Evolutionary conservation across 768 basidiomycete genomes (phyloP), one percentile per base, ranked within the genome.

Genomic region (Lepiota subincarnata): DNA sequence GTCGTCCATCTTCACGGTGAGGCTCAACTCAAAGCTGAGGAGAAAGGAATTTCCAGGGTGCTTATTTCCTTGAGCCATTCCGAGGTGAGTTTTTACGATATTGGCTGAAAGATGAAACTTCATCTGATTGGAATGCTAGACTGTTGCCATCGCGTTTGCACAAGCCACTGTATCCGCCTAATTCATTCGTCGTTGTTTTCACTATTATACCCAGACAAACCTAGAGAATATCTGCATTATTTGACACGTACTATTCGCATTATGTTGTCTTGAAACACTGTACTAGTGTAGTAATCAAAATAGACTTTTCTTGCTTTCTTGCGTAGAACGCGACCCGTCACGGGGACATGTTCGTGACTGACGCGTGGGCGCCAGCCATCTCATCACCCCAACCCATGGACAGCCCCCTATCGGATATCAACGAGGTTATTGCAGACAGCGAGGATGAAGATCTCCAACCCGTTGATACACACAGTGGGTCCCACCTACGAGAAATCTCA

Each of bases 61-160:
- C 75, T 91, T 62, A 72, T 99, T 57, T 95, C 92, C 14, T 72
- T 99, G 60, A 92, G 89, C 61, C 96, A 99, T 72, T 95, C 93
- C 50, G 92, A 96, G 75, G 89, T 87, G 68, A 64, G 82, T 80
- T 57, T 39, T 36, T 46, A 24, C 20, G 13, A 11, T 24, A 31
- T 41, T 48, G 14, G 8, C 34, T 22, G 20, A 24, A n/a, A 13
- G 40, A 26, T 37, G 12, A 35, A 1, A 2, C 42, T 34, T 28
- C 48, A 18, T 35, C 43, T 41, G 26, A 31, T 52, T 65, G 28
- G 68, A 57, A 54, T 53, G 37, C 37, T 22, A 92, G 88, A 90
- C 82, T 60, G 84, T 89, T 56, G 91, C 91, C 31, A 84, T 93
- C 55, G 91, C 91, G 50, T 92, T 93, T 62, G 91, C 91, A 56